A percentile compares a stretch with the other conserved stretches of the same genome.
phyloP scores from a whole-genome alignment of 192 early-diverging fungal genomes.

The Globomyces pollinis-pini region DNA sequence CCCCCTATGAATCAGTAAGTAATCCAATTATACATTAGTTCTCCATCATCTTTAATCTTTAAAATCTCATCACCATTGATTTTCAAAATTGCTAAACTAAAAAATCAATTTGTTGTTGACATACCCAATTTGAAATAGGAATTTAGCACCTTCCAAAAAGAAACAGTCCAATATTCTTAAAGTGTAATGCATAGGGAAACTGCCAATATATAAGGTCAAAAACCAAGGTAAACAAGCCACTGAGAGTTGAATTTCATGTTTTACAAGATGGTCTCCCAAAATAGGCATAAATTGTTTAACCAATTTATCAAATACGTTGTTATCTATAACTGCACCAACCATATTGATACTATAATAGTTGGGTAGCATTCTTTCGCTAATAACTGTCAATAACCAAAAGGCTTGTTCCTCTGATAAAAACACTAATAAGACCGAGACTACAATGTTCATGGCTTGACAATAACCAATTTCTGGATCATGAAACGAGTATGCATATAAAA shows the following conservation, averaged over 20 bases:
- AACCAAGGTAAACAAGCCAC: constrained; percentile 98
- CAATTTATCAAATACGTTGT: constrained; percentile 86
- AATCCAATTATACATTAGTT: constrained; percentile 45
- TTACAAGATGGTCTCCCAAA: constrained; percentile 72
- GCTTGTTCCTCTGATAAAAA: constrained; percentile 95
- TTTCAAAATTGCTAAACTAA: constrained; percentile 80
- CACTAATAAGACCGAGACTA: constrained; percentile 87
- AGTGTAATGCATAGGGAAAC: constrained; percentile 84
- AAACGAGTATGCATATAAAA: constrained; percentile 62
- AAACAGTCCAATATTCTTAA: constrained; percentile 91
- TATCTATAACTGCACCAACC: constrained; percentile 95
- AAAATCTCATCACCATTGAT: constrained; percentile 66
- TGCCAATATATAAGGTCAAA: constrained; percentile 92
- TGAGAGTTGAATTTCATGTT: constrained; percentile 87
- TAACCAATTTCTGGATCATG: constrained; percentile 86
- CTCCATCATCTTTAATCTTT: constrained; percentile 51
- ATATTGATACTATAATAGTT: constrained; percentile 97
- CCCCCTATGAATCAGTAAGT: constrained; percentile 50
- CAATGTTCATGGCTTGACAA: constrained; percentile 99
- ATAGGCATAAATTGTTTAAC: constrained; percentile 86
- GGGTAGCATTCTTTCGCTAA: constrained; percentile 85
- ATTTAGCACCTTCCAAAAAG: constrained; percentile 91
- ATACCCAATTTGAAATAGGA: constrained; percentile 95
- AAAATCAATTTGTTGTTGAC: constrained; percentile 44
- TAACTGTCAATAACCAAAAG: constrained; percentile 88